phyloP scores from a whole-genome alignment of 2,329 filamentous ascomycete species.

The Exophiala lecanii-corni region DNA sequence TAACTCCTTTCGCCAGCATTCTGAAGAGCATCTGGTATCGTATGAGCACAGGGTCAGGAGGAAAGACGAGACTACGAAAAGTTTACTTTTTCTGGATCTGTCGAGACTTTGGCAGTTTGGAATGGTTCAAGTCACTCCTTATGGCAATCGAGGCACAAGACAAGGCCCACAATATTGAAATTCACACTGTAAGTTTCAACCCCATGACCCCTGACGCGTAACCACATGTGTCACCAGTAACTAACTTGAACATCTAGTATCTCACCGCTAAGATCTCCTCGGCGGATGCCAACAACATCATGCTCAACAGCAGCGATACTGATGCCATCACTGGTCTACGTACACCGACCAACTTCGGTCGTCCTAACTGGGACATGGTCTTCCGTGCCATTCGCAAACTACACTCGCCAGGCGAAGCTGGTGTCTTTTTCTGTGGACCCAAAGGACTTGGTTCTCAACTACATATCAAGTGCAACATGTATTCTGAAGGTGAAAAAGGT shows the following conservation, averaged over 20 bases:
- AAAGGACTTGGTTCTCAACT: conserved; percentile 71
- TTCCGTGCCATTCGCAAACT: conserved; percentile 79
- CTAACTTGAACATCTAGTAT: conserved; percentile 46
- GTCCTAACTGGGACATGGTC: conserved; percentile 87
- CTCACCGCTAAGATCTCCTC: conserved; percentile 81
- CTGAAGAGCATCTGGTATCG: conserved; percentile 88
- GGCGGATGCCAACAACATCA: conserved; percentile 83
- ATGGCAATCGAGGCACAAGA: conserved; percentile 84
- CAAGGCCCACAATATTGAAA: conserved; percentile 77
- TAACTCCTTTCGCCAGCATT: conserved; percentile 50
- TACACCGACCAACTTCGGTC: conserved; percentile 78
- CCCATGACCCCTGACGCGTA: conserved; percentile 8
- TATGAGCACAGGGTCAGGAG: conserved; percentile 64
- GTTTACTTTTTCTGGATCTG: conserved; percentile 94
- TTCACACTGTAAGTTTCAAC: conserved; percentile 58
- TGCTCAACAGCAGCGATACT: conserved; percentile 77
- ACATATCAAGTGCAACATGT: conserved; percentile 83
- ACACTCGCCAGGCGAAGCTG: conserved; percentile 66
- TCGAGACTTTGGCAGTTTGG: conserved; percentile 80
- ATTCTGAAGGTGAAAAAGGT: conserved; percentile 60
- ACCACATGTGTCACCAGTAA: too few species aligned
- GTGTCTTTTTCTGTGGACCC: conserved; percentile 81
- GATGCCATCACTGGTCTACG: conserved; percentile 79
- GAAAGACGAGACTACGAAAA: conserved; percentile 71
- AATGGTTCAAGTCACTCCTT: conserved; percentile 82